Evolutionary conservation across 1,284 basidiomycete genomes (phyloP).

Genomic region (Psilocybe mexicana): DNA sequence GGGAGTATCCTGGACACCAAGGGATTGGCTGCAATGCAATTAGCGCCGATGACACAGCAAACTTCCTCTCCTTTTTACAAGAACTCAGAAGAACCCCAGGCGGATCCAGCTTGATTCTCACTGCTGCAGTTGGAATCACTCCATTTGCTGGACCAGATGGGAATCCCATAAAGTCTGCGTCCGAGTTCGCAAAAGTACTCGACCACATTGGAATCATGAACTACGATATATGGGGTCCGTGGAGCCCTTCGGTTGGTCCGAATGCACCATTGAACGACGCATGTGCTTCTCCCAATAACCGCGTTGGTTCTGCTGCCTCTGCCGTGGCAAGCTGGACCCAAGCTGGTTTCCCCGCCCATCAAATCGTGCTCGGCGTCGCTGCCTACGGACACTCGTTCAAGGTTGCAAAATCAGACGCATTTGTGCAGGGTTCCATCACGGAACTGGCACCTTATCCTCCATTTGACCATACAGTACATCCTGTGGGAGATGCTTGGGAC

Average conservation of each 20-base stretch:
- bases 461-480: constrained; percentile 49
- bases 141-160: constrained; percentile 70
- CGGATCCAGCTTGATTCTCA: constrained; percentile 66
- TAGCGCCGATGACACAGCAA: constrained; percentile 64
- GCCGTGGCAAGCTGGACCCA: constrained; percentile 73
- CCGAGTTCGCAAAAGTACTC: constrained; percentile 69
- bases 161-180: constrained; percentile 62
- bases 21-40: constrained; percentile 76
- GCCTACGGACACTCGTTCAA: constrained; percentile 74
- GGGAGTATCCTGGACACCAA: constrained; percentile 80
- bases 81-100: constrained; percentile 64
- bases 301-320: constrained; percentile 76
- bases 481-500: constrained; percentile 62
- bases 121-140: constrained; percentile 68
- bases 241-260: constrained; percentile 62
- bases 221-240: constrained; percentile 78
- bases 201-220: constrained; percentile 89
- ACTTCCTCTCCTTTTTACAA: constrained; percentile 76
- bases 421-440: constrained; percentile 33
- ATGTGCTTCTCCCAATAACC: constrained; percentile 63
- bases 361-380: constrained; percentile 75
- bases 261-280: constrained; percentile 84
- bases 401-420: constrained; percentile 44
- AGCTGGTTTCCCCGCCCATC: constrained; percentile 75
- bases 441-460: constrained; percentile 50